Conservation (phyloP, 305 asterid species). For the Andrographis paniculata region DNA sequence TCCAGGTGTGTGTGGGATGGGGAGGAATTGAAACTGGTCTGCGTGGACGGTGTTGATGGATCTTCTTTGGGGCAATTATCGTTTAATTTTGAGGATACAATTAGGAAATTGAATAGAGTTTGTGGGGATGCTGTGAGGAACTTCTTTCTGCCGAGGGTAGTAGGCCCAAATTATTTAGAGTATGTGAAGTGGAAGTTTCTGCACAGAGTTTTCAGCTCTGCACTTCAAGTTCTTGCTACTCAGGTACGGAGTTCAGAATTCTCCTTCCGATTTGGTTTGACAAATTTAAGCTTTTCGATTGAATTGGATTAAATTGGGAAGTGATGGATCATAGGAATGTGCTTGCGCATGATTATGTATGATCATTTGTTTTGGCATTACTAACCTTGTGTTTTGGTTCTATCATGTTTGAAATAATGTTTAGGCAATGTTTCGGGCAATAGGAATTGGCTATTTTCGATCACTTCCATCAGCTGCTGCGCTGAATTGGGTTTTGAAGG, state of each 20-base stretch:
- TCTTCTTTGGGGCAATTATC: conserved; percentile 36
- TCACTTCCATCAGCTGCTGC: conserved; percentile 97
- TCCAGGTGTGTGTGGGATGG: conserved; percentile 77
- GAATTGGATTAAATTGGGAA: conserved; percentile 4
- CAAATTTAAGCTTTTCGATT: background rate
- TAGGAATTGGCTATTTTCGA: conserved; percentile 77
- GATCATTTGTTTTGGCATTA: conserved; percentile 8
- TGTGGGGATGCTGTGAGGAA: conserved; percentile 42
- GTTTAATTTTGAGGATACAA: conserved; percentile 43
- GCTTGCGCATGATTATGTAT: background rate
- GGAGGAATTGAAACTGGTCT: conserved; percentile 38
- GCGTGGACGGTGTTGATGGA: conserved; percentile 38
- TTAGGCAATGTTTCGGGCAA: conserved; percentile 96
- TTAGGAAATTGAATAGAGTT: conserved; percentile 33
- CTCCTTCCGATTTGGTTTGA: no score
- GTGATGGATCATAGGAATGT: background rate
- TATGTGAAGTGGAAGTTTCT: conserved; percentile 92
- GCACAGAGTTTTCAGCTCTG: conserved; percentile 88
- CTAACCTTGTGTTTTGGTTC: background rate
- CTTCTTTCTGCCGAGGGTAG: conserved; percentile 69
- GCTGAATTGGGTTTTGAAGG: conserved; percentile 91
- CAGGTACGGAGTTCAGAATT: conserved; percentile 39
- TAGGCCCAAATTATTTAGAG: conserved; percentile 60
- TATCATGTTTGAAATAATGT: conserved; percentile 3
- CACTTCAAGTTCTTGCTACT: conserved; percentile 94